Percentiles rank a stretch among this genome's conserved stretches.
Evolutionary conservation across 805 yeast species (phyloP).

Genomic region (Lipomyces starkeyi): DNA sequence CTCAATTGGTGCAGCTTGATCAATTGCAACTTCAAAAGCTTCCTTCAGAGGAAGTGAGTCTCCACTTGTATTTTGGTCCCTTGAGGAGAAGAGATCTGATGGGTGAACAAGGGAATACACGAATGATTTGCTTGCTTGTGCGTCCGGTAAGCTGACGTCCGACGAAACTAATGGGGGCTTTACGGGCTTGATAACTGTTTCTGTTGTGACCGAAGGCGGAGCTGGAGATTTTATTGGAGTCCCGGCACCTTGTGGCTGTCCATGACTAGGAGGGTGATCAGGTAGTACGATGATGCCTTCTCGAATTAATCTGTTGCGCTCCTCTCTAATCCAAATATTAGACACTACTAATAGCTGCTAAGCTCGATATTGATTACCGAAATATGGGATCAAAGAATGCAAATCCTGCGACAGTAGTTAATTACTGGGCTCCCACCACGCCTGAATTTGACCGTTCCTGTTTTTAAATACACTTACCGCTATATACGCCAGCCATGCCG

Average conservation of each 20-base stretch:
- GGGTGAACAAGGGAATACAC: neutral
- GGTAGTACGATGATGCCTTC: conserved; percentile 25
- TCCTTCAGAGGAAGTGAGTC: neutral
- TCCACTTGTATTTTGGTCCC: neutral
- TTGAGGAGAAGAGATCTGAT: neutral
- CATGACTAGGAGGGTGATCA: conserved; percentile 6
- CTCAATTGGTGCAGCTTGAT: neutral
- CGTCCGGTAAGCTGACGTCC: neutral
- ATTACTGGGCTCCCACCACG: no score
- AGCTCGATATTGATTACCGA: conserved; percentile 6
- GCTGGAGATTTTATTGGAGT: neutral
- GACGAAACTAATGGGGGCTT: neutral
- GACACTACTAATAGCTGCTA: neutral
- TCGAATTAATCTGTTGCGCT: conserved; percentile 22
- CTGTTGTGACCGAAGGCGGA: neutral
- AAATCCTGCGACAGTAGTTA: conserved; percentile 14
- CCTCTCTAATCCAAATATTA: conserved; percentile 15
- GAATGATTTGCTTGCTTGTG: neutral
- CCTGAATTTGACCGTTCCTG: neutral
- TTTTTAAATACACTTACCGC: conserved; percentile 14
- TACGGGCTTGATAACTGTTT: neutral
- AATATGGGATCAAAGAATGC: conserved; percentile 30
- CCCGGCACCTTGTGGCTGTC: conserved; percentile 11
- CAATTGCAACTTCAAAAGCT: neutral
- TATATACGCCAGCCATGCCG: conserved; percentile 23